phyloP scores from a whole-genome alignment of 1,284 basidiomycete genomes.

The Malassezia cuniculi region DNA sequence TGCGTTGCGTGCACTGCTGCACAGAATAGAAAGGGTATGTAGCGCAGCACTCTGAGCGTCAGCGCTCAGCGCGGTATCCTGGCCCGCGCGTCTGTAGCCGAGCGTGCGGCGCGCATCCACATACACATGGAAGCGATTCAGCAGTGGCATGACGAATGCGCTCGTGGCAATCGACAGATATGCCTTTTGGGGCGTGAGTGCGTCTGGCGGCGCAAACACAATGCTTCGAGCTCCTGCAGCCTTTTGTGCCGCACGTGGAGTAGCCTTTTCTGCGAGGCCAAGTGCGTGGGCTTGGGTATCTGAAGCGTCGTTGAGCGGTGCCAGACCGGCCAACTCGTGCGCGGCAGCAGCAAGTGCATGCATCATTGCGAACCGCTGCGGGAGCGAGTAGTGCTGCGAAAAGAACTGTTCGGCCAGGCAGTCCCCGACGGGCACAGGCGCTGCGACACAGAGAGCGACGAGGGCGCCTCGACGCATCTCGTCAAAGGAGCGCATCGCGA shows the following conservation, averaged over 20 bases:
- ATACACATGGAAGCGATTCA: slow-evolving; percentile 1
- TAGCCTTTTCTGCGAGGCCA: no score
- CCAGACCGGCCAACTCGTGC: slow-evolving; percentile 60
- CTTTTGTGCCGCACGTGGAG: no score
- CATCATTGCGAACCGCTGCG: slow-evolving; percentile 70
- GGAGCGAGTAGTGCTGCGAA: slow-evolving; percentile 72
- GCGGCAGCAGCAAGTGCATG: slow-evolving; percentile 73
- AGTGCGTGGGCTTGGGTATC: background rate
- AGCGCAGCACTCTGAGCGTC: slow-evolving; percentile 2
- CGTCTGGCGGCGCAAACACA: slow-evolving; percentile 2
- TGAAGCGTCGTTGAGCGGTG: background rate
- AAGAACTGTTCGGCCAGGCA: slow-evolving; percentile 75
- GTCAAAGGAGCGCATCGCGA: slow-evolving; percentile 66
- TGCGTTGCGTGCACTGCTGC: slow-evolving; percentile 3
- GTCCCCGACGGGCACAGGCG: slow-evolving; percentile 60
- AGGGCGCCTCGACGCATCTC: slow-evolving; percentile 61
- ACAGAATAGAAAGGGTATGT: slow-evolving; percentile 11
- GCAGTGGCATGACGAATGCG: slow-evolving; percentile 7
- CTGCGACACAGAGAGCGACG: slow-evolving; percentile 65
- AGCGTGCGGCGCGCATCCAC: background rate
- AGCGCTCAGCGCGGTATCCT: slow-evolving; percentile 1
- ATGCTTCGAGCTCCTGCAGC: background rate
- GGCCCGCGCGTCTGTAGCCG: slow-evolving; percentile 5
- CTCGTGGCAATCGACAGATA: slow-evolving; percentile 1
- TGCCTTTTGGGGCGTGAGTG: slow-evolving; percentile 46